phyloP scores from a whole-genome alignment of 2,329 filamentous ascomycete species.

The Stagonosporopsis chrysanthemi region DNA sequence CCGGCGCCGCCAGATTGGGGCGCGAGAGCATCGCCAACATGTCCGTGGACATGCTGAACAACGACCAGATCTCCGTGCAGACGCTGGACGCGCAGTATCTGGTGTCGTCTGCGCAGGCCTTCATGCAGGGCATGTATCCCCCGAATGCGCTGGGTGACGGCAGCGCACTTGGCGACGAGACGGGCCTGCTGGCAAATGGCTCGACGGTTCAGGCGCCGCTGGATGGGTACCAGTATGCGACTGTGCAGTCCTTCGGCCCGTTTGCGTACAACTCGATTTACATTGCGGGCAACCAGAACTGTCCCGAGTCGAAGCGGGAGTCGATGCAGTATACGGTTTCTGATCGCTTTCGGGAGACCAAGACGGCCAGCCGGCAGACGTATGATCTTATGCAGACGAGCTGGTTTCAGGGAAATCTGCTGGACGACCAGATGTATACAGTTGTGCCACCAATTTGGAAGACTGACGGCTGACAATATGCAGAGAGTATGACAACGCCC shows the following conservation, averaged over 20 bases:
- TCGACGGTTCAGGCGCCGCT: slow-evolving; percentile 57
- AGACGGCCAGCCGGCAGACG: slow-evolving; percentile 49
- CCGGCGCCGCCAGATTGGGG: slow-evolving; percentile 30
- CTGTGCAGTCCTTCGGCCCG: slow-evolving; percentile 54
- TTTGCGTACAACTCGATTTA: slow-evolving; percentile 61
- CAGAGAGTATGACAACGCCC: slow-evolving; percentile 61
- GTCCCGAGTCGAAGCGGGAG: slow-evolving; percentile 49
- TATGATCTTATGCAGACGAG: slow-evolving; percentile 57
- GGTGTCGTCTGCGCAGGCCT: slow-evolving; percentile 64
- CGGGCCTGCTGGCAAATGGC: slow-evolving; percentile 59
- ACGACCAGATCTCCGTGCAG: slow-evolving; percentile 57
- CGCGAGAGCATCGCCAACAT: slow-evolving; percentile 49
- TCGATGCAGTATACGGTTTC: slow-evolving; percentile 53
- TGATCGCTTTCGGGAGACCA: slow-evolving; percentile 51
- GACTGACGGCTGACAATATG: background rate
- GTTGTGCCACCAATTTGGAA: background rate
- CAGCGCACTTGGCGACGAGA: slow-evolving; percentile 36
- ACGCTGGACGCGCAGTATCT: slow-evolving; percentile 58
- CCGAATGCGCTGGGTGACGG: slow-evolving; percentile 49
- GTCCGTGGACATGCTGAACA: slow-evolving; percentile 54
- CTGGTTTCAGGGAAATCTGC: slow-evolving; percentile 49
- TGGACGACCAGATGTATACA: slow-evolving; percentile 12
- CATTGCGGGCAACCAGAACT: slow-evolving; percentile 58
- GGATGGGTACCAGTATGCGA: slow-evolving; percentile 65
- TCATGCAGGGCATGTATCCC: slow-evolving; percentile 69